Evolutionary conservation across 192 early-diverging fungal species (phyloP).

Genomic region (Coemansia nantahalensis): DNA sequence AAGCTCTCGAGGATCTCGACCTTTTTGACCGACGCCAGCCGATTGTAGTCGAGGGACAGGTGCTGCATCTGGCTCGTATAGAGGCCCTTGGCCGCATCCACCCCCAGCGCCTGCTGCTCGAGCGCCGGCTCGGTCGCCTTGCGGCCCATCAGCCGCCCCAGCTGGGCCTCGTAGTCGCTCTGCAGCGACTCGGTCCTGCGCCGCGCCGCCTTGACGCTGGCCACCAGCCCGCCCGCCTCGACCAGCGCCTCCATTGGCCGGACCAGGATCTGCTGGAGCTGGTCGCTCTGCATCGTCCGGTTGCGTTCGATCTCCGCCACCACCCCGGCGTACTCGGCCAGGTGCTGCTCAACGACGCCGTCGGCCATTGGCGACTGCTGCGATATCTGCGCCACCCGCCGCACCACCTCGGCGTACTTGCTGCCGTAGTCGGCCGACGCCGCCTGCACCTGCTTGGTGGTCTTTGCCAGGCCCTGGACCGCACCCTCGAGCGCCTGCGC

Average conservation of each 20-base stretch:
- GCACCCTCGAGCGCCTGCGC: slow-evolving; percentile 25
- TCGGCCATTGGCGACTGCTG: slow-evolving; percentile 25
- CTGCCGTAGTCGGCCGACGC: slow-evolving; percentile 21
- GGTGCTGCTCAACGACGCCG: slow-evolving; percentile 12
- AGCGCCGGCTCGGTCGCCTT: slow-evolving; percentile 26
- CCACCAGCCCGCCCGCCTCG: slow-evolving; percentile 56
- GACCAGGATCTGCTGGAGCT: slow-evolving; percentile 68
- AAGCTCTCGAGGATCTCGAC: slow-evolving; percentile 62
- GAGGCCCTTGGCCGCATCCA: slow-evolving; percentile 58
- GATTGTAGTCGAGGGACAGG: slow-evolving; percentile 69
- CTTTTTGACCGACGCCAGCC: slow-evolving; percentile 68
- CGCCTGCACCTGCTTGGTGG: slow-evolving; percentile 26
- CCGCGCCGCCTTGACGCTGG: slow-evolving; percentile 6
- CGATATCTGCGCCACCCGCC: slow-evolving; percentile 12
- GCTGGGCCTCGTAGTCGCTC: slow-evolving; percentile 44
- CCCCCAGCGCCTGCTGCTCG: slow-evolving; percentile 49
- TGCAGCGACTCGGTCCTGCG: slow-evolving; percentile 25
- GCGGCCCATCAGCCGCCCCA: slow-evolving; percentile 25
- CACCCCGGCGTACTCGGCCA: slow-evolving; percentile 16
- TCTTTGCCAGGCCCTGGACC: slow-evolving; percentile 32
- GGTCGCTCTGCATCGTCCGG: slow-evolving; percentile 49
- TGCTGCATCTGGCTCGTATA: slow-evolving; percentile 62
- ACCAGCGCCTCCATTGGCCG: slow-evolving; percentile 65
- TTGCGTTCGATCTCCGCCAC: slow-evolving; percentile 46
- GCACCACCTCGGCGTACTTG: slow-evolving; percentile 14